phyloP scores from a whole-genome alignment of 768 basidiomycete species.

The Pulveroboletus sp. region DNA sequence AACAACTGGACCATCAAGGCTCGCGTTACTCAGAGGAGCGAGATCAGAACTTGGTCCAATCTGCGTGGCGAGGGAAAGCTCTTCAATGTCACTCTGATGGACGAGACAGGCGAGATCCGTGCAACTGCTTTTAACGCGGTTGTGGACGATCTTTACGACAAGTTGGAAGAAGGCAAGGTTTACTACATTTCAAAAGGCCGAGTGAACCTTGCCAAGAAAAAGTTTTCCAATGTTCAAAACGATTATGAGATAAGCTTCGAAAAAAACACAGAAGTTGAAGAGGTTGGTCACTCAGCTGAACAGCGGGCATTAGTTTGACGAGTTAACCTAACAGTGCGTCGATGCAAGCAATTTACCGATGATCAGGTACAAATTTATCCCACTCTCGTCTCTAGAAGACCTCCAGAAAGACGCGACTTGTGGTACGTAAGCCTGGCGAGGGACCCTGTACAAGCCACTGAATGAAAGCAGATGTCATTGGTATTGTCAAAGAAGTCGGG shows the following conservation, averaged over 20 bases:
- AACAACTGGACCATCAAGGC: slow-evolving; percentile 99
- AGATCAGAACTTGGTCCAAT: slow-evolving; percentile 88
- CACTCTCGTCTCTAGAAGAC: slow-evolving; percentile 56
- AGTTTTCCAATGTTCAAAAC: slow-evolving; percentile 84
- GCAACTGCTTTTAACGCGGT: slow-evolving; percentile 87
- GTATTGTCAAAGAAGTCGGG: slow-evolving; percentile 73
- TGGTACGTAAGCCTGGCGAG: slow-evolving; percentile 45
- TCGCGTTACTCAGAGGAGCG: slow-evolving; percentile 83
- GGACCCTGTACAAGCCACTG: not conserved
- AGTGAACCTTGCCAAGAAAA: slow-evolving; percentile 94
- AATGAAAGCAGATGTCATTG: slow-evolving; percentile 69
- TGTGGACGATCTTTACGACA: slow-evolving; percentile 80
- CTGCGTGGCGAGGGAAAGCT: slow-evolving; percentile 89
- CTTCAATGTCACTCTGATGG: slow-evolving; percentile 91
- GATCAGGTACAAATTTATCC: slow-evolving; percentile 79
- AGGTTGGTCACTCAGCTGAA: slow-evolving; percentile 43
- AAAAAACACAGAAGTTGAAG: slow-evolving; percentile 76
- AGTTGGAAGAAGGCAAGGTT: slow-evolving; percentile 86
- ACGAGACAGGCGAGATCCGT: slow-evolving; percentile 88
- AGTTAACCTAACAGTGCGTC: slow-evolving; percentile 53
- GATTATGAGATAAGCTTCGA: slow-evolving; percentile 94
- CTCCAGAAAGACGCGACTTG: slow-evolving; percentile 76
- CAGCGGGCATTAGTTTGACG: slow-evolving; percentile 1
- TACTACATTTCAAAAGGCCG: slow-evolving; percentile 88
- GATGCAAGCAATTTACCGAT: slow-evolving; percentile 73